phyloP scores from a whole-genome alignment of 2,329 filamentous ascomycete genomes.

The Chalaropsis ovoidea region DNA sequence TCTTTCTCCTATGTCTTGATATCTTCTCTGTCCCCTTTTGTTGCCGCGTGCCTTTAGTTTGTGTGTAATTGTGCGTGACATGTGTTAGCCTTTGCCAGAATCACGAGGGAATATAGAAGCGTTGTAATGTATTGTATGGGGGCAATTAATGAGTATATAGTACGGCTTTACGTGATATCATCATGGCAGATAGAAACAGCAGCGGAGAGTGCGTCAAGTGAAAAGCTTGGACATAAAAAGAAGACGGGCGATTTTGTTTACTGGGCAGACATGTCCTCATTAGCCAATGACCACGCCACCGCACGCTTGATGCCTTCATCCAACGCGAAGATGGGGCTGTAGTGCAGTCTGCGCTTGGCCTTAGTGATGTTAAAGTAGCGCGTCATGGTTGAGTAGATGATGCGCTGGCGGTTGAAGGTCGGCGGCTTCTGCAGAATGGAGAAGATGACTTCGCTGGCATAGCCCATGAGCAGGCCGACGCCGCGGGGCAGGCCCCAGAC shows the following conservation, averaged over 20 bases:
- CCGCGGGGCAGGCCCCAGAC: constrained; percentile 47
- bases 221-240: background rate
- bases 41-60: background rate
- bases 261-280: constrained; percentile 28
- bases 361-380: constrained; percentile 70
- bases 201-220: background rate
- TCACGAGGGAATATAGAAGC: background rate
- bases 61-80: background rate
- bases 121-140: background rate
- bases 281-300: constrained; percentile 46
- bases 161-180: constrained; percentile 1
- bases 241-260: constrained; percentile 7
- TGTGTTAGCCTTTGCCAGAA: background rate
- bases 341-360: constrained; percentile 60
- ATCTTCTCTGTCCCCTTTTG: background rate
- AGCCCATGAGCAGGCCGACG: constrained; percentile 44
- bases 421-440: constrained; percentile 42
- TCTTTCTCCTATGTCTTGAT: background rate
- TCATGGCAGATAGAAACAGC: background rate
- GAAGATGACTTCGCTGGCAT: constrained; percentile 44
- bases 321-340: constrained; percentile 55
- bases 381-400: constrained; percentile 62
- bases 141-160: constrained; percentile 7
- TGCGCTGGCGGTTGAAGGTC: constrained; percentile 49
- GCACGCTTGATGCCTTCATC: constrained; percentile 52